Conservation (phyloP, 2,329 filamentous ascomycete species). For the Trichocomaceae sp. region DNA sequence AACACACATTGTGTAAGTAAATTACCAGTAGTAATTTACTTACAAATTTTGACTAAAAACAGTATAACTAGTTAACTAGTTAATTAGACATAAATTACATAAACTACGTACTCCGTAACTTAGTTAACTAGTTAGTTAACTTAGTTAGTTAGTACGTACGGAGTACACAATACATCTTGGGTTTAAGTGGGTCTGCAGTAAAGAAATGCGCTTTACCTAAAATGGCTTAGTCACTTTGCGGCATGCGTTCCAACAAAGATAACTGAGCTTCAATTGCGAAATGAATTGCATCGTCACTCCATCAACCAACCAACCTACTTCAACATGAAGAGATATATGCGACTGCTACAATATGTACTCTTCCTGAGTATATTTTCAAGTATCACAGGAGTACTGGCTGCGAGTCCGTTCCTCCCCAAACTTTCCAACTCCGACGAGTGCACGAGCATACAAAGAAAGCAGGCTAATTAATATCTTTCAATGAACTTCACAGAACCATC, state of each 20-base stretch:
- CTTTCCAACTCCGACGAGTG: neutral
- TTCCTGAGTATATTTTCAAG: constrained; percentile 24
- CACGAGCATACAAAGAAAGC: neutral
- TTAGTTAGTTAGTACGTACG: no score
- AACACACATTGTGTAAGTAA: no score
- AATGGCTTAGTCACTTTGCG: no score
- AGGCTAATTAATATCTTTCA: neutral
- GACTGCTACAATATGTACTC: constrained; percentile 18
- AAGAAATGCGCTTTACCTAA: no score
- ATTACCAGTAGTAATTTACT: no score
- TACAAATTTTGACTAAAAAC: no score
- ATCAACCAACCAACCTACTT: neutral
- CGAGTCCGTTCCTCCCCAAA: constrained; percentile 25
- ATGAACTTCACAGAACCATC: constrained; percentile 35
- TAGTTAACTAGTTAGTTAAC: neutral
- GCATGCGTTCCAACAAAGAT: no score
- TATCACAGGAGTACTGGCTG: constrained; percentile 27
- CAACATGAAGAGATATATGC: constrained; percentile 18
- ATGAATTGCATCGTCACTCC: constrained; percentile 8
- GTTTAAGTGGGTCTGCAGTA: no score
- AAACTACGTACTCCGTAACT: no score
- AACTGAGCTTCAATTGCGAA: neutral
- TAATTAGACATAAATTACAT: no score
- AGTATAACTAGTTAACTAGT: no score
- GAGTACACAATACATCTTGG: no score